Conservation (phyloP, 495 filamentous ascomycete genomes). For the Choiromyces venosus region DNA sequence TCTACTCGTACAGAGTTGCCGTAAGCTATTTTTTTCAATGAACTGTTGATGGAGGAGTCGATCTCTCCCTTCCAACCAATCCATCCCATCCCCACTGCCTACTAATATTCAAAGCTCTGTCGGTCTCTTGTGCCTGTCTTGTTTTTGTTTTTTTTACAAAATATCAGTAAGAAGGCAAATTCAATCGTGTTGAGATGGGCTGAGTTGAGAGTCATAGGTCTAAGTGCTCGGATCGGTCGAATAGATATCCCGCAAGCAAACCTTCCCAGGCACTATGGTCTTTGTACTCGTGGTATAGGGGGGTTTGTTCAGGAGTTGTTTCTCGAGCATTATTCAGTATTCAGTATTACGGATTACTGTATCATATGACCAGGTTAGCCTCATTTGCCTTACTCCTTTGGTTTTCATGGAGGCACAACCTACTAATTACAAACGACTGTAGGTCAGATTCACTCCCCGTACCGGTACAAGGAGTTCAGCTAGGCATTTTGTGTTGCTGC, state of each 20-base stretch:
- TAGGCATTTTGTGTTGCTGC: background rate
- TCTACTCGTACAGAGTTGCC: too few relatives aligned
- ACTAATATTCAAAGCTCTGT: background rate
- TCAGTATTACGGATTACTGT: background rate
- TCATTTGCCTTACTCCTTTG: background rate
- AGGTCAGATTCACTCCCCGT: background rate
- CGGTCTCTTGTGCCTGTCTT: background rate
- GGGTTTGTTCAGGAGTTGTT: background rate
- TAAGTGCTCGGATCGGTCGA: background rate
- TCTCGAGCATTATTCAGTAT: background rate
- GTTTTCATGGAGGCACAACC: background rate
- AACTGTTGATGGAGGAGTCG: background rate
- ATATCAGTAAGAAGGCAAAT: too few relatives aligned
- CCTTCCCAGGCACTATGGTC: background rate
- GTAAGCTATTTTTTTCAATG: background rate
- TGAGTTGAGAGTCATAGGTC: background rate
- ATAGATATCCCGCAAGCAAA: too few relatives aligned
- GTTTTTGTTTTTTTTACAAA: background rate
- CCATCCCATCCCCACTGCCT: background rate
- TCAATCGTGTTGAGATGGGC: background rate
- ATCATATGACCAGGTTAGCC: background rate
- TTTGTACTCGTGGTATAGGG: background rate
- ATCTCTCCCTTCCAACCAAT: background rate
- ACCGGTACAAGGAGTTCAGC: background rate
- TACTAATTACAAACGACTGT: background rate